phyloP scores from a whole-genome alignment of 306 rosid species.

The Citrullus mucosospermus region DNA sequence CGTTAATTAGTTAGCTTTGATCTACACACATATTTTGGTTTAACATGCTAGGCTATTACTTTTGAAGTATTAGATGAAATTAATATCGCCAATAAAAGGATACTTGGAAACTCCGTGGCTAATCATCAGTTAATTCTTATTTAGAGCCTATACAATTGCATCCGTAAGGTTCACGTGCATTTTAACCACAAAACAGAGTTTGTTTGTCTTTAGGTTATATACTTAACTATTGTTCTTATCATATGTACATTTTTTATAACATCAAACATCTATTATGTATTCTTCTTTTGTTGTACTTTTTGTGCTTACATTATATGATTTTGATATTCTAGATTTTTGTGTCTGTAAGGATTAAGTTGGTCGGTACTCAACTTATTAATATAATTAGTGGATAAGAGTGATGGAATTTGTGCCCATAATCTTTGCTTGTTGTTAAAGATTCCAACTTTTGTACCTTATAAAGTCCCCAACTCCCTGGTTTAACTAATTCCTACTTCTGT shows the following conservation, averaged over 20 bases:
- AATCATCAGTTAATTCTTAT: neutral
- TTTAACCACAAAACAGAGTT: neutral
- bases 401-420: neutral
- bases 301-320: neutral
- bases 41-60: neutral
- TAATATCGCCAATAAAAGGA: neutral
- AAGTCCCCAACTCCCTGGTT: too few species aligned
- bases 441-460: neutral
- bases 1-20: conserved; percentile 10
- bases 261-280: neutral
- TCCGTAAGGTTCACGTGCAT: neutral
- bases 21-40: neutral
- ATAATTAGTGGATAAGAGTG: neutral
- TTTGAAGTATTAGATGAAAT: neutral
- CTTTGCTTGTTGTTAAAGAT: neutral
- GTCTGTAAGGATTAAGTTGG: neutral
- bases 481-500: neutral
- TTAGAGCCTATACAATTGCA: neutral
- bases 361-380: neutral
- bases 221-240: neutral
- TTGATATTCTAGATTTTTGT: neutral
- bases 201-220: neutral
- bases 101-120: neutral
- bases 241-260: neutral
- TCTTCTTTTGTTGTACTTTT: neutral